Base-by-base conservation (phyloP, 805 yeast species). In the Lipomyces mesembrius region DNA sequence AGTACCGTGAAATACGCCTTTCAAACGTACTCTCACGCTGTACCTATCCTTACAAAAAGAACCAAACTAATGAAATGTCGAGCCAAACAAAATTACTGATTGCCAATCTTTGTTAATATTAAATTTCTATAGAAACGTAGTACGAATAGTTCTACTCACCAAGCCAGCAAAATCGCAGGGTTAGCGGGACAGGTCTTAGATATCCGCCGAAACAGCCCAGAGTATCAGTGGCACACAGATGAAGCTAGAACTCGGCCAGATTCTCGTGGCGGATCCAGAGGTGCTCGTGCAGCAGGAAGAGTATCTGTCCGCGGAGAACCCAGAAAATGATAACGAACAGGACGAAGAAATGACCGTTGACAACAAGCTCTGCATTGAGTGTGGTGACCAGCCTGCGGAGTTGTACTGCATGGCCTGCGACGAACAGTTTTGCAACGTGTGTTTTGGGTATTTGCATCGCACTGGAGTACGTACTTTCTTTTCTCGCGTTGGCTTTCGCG, bases 381-480 rank as follows among this genome's bases (percentile, higher is more conserved):
- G 95, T 75, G 84, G 84, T 49, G 91, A 89, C 74, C 90, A 87
- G 86, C 88, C 90, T 25, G 79, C 84, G 3, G 91, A 88, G 71
- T 76, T 87, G n/a, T 76, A 79, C 49, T 89, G 95, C 76, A 74
- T 77, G 39, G 82, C 82, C 64, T 89, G 95, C 77, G 85, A 83
- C 53, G 94, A 89, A 72, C 80, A 80, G 17, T 89, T 87, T 72
- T 89, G 95, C 77, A 81, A 83, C 37, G 90, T 88, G 2, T 90
- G 94, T 74, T 89, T 84, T 73, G 85, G 82, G 57, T 83, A 88
- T 79, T 80, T 88, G 27, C 95, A 89, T 73, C 82, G 88, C 63
- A 88, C 90, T 37, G 95, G 95, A 20, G 72, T 66, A 61, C 22
- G 74, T 58, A 2, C 34, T 46, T 60, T 29, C n/a, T 32, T 14